Evolutionary conservation across 1,139 yeast species (phyloP), one percentile per base, ranked within the genome.

Genomic region (Zygosaccharomyces pseudobailii): DNA sequence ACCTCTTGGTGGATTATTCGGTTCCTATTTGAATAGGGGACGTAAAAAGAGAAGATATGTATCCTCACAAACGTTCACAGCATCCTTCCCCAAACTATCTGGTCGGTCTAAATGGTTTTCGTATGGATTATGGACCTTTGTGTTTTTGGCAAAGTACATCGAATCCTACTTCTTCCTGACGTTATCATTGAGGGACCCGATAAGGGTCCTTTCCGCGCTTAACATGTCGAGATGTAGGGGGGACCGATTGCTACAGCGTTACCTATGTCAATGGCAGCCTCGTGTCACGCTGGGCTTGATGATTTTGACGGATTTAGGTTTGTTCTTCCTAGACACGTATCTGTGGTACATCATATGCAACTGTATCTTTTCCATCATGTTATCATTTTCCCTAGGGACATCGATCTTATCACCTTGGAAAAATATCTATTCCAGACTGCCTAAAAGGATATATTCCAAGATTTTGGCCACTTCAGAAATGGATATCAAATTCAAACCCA

Each of bases 381-480:
- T 86, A 28, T 84, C 96, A 0, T 80, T 85, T 59, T 77, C 80
- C 6, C 70, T 80, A 45, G 96, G 96, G 0, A 82, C 84, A 3
- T 87, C 96, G 1, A 79, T 87, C 4, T 75, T 87, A 69, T 83
- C 95, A 0, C 96, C 96, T 0, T 87, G 96, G 96, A 78, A 84
- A 59, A 86, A 86, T 58, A 79, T 85, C 5, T 88, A 82, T 61
- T 75, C 86, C 1, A 71, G 89, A 44, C 66, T 88, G 36, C 95
- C 96, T 0, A 81, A 82, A 52, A 72, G 96, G 57, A 81, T 88
- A 3, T 75, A 74, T 52, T 74, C 87, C 5, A 86, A 86, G 59
- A 67, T 87, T 5, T 63, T 85, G 24, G 79, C 79, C 6, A 74
- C 79, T 0, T 62, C 75, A 5, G 76, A 71, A 42, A 70, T 73